Percentiles rank a stretch among this genome's conserved stretches.
Evolutionary conservation across 805 yeast genomes (phyloP).

Genomic region (Geotrichum ghanense): DNA sequence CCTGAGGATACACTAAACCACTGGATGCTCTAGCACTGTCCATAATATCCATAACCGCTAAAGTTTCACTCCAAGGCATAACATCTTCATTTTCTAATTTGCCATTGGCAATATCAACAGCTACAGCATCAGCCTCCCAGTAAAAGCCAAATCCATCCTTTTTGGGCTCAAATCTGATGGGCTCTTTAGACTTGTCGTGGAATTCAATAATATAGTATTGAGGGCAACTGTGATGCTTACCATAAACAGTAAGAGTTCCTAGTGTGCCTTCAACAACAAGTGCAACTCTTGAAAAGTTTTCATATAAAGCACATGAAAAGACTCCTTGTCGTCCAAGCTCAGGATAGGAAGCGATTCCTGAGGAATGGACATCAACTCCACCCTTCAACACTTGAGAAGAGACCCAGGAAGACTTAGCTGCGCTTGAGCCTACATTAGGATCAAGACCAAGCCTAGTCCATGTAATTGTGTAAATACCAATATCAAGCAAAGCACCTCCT

Average conservation of each 20-base stretch:
- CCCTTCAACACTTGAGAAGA: not conserved
- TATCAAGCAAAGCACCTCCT: conserved; percentile 46
- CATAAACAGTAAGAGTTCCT: not conserved
- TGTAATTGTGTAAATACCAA: conserved; percentile 42
- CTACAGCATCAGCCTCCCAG: conserved; percentile 1
- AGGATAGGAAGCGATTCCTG: not conserved
- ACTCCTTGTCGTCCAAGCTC: not conserved
- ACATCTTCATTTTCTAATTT: not conserved
- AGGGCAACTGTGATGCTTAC: not conserved
- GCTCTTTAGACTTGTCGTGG: not conserved
- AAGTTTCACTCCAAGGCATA: conserved; percentile 1
- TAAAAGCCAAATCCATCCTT: not conserved
- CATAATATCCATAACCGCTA: conserved; percentile 1
- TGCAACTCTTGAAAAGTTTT: not conserved
- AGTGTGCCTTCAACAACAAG: not conserved
- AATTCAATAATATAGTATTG: not conserved
- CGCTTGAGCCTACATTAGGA: not conserved
- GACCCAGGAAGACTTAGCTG: not conserved
- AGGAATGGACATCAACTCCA: not conserved
- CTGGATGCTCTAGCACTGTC: not conserved
- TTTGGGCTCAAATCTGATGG: not conserved
- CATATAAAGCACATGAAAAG: not conserved
- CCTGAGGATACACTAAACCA: conserved; percentile 1
- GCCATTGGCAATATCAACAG: not conserved
- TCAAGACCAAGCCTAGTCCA: conserved; percentile 17